These are phyloP conservation scores for Nitzschia inconspicua DNA, from an alignment of 108 stramenopile genomes.

Conservation along the genomic window DNA sequence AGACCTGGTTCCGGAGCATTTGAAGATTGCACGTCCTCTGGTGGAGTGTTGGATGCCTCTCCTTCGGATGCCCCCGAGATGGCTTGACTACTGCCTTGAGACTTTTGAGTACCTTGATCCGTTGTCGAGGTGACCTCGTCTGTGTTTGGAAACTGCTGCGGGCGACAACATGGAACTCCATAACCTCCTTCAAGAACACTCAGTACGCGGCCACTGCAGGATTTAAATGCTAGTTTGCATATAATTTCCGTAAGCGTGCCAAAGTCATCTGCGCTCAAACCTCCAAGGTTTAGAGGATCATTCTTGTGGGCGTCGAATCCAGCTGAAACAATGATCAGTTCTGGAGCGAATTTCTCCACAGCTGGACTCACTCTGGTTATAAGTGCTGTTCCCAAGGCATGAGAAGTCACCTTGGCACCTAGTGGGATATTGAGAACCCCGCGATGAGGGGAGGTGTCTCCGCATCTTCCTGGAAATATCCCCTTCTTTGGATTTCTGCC, in stretches of 20 bases:
- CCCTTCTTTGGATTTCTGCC: slow-evolving; percentile 51
- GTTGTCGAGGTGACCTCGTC: slow-evolving; percentile 8
- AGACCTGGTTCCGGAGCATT: neutral
- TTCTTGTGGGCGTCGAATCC: slow-evolving; percentile 95
- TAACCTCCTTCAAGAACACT: slow-evolving; percentile 98
- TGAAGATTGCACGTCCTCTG: neutral
- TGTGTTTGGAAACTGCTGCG: slow-evolving; percentile 7
- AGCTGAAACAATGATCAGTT: slow-evolving; percentile 92
- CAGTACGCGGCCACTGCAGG: slow-evolving; percentile 91
- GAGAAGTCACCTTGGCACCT: slow-evolving; percentile 65
- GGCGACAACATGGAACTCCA: slow-evolving; percentile 86
- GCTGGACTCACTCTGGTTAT: slow-evolving; percentile 72
- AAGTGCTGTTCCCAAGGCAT: slow-evolving; percentile 71
- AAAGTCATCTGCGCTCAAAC: slow-evolving; percentile 82
- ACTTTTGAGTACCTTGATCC: neutral
- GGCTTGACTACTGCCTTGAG: neutral
- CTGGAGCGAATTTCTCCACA: slow-evolving; percentile 89
- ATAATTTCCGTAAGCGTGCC: slow-evolving; percentile 78
- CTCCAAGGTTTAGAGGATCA: slow-evolving; percentile 87
- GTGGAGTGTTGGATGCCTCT: neutral
- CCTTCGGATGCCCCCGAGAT: neutral
- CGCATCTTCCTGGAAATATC: slow-evolving; percentile 87
- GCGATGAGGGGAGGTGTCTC: slow-evolving; percentile 76
- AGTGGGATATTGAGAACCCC: slow-evolving; percentile 89
- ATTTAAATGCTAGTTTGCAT: slow-evolving; percentile 76